Evolutionary conservation across 306 rosid species (phyloP), one percentile per base, ranked within the genome.

Genomic region (Nissolia schottii): DNA sequence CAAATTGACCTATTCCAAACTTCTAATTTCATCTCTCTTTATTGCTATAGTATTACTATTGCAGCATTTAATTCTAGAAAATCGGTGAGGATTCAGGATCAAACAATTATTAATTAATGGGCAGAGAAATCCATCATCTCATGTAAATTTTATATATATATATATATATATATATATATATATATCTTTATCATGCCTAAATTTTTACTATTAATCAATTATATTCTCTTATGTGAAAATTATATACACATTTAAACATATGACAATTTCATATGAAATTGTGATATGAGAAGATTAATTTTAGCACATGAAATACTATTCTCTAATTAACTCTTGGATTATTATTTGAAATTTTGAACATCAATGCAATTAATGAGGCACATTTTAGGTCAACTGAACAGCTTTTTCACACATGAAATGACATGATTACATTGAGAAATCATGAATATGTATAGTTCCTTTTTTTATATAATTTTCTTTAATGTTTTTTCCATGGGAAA

Each of bases 1-100:
- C 57, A 74, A 73, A 80, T 74, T 80, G 77, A 80, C 80, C 77
- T 22, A 67, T 68, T 74, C 79, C 80, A 53, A 67, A 61, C 63
- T 53, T 67, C 16, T 1, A 34, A 2, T 2, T 28, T 53, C 45
- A 24, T 68, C 66, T 34, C 48, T 40, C 64, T 70, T 27, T 1
- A 6, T 45, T 16, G 51, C n/a, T 1, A 2, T 58, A 23, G 3
- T 3, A 16, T 13, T 12, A 16, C 63, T 46, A 31, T 53, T 59
- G 32, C 57, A 24, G 1, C 78, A 76, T 76, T 60, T 50, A 64
- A 75, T 60, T 77, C 41, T 59, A 59, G 37, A 72, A 76, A 57
- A 71, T 81, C 76, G 75, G 84, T 23, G 58, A 55, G 13, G n/a
- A n/a, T n/a, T n/a, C 34, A 66, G 15, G 45, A 29, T 3, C 37